Evolutionary conservation across 345 rosid species (phyloP).

Genomic region (Alliaria petiolata): DNA sequence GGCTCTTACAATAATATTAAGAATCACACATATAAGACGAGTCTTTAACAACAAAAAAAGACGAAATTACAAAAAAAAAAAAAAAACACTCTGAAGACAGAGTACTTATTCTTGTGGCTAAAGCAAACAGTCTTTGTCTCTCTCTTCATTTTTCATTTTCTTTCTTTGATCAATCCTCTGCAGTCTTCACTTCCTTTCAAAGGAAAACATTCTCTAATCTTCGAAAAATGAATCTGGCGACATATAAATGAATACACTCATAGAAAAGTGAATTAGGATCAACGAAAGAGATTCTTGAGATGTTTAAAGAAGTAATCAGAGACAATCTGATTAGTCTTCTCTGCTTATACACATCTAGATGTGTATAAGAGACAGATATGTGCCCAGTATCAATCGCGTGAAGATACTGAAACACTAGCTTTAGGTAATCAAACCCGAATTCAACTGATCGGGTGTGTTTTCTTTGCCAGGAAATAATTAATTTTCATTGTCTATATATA

Average conservation of each 20-base stretch:
- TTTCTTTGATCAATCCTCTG: neutral
- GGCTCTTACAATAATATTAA: too few species aligned
- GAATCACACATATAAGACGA: too few species aligned
- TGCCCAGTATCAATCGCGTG: too few species aligned
- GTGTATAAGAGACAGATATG: too few species aligned
- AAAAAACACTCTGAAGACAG: neutral
- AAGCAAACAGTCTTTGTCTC: neutral
- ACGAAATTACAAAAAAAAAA: neutral
- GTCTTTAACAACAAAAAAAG: too few species aligned
- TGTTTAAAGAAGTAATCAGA: conserved; percentile 21
- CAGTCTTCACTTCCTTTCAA: neutral
- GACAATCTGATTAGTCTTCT: conserved; percentile 35
- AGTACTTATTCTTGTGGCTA: neutral
- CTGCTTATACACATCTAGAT: too few species aligned
- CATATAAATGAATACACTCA: neutral
- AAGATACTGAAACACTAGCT: neutral
- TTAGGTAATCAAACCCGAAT: too few species aligned
- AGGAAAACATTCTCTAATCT: neutral
- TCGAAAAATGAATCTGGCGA: neutral
- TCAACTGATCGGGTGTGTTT: neutral
- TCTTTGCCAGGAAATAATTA: neutral
- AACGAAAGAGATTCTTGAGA: conserved; percentile 28
- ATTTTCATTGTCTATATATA: neutral
- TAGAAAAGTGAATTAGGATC: neutral
- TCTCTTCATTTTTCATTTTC: neutral